Base-by-base conservation (phyloP, 176 grass and related monocot species). In the Carex myosuroides region DNA sequence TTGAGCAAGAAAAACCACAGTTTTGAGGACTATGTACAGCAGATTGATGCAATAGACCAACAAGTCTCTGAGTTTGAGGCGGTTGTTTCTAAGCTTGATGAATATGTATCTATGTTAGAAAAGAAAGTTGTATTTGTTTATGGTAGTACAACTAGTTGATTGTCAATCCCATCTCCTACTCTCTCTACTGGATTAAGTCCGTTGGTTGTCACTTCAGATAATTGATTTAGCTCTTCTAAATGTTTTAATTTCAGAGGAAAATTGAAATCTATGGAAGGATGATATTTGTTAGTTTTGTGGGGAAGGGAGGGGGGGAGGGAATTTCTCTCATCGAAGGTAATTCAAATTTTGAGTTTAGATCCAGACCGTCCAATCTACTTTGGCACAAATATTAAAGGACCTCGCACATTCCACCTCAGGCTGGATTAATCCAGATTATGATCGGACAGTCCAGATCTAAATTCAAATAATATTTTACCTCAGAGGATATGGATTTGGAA, bases 41-140 rank as follows among this genome's bases (percentile, higher is more conserved):
- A 91, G 66, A 93, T 99, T 13, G 96, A 99, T 37, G 62, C 70
- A 8, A 99, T 99, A 74, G 96, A 99, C 63, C 87, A 85, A 22
- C 93, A 93, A 68, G 93, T 99, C 22, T 87, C 89, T 3, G 96
- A 99, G 77, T 99, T 99, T 58, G 96, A 99, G 83, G 91, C 91
- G 13, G 91, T 95, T 60, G 88, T 95, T 39, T 99, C 93, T 0
- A 89, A 93, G 93, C 96, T 99, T 10, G 89, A 95, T 81, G 93
- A 92, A 72, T 89, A 93, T 70, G 91, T 94, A 14, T 88, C 89
- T 83, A 77, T 92, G 39, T 77, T 99, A 65, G 93, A 99, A 64
- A 99, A 92, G 85, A 99, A 95, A 90, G 89, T 95, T 2, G 87
- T 85, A 74, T 93, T 87, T 33, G 83, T 86, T 8, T 92, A 93